Base-by-base conservation (phyloP, 2,329 filamentous ascomycete genomes). In the Hymenoscyphus fraxineus region DNA sequence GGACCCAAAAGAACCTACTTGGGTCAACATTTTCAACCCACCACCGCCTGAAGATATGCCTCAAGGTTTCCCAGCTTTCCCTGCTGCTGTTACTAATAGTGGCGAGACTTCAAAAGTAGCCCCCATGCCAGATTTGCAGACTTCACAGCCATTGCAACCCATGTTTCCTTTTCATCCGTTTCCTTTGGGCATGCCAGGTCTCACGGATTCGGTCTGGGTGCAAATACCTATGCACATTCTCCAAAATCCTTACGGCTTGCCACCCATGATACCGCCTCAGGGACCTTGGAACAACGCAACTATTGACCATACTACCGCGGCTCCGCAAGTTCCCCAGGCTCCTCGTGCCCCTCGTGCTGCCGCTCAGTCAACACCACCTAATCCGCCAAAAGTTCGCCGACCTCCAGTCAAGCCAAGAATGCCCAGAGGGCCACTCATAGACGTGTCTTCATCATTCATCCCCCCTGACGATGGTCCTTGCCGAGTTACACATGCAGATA, bases 381-480 rank as follows among this genome's bases (percentile, higher is more conserved):
- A 35, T 12, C 38, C 40, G 19, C 61, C 32, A 15, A 51, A 47
- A 6, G 38, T 19, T 32, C 40, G 41, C 16, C 59, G 39, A 16
- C 62, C 41, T 51, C 58, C 59, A 35, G 13, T 39, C 15, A 65
- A 58, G 58, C 51, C 64, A 35, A 59, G 31, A 35, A 16, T 47
- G 55, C 31, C 16, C 27, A 61, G 51, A 56, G 62, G 62, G 1
- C 65, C 58, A 19, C n/a, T 65, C 27, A 38, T 64, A 54, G 59
- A 64, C 41, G 57, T 65, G 6, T 58, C 58, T 13, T 16, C 47
- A 16, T 32, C 55, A 2, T 61, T 60, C 15, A 35, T 64, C 15
- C 61, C 61, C 22, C 60, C 47, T 19, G 66, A 71, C n/a, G 61
- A 67, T 31, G 71, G 66, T 39, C 40, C 62, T 16, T 69, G 72